Evolutionary conservation across 2,329 filamentous ascomycete species (phyloP).

Genomic region (Colletotrichum sp.): DNA sequence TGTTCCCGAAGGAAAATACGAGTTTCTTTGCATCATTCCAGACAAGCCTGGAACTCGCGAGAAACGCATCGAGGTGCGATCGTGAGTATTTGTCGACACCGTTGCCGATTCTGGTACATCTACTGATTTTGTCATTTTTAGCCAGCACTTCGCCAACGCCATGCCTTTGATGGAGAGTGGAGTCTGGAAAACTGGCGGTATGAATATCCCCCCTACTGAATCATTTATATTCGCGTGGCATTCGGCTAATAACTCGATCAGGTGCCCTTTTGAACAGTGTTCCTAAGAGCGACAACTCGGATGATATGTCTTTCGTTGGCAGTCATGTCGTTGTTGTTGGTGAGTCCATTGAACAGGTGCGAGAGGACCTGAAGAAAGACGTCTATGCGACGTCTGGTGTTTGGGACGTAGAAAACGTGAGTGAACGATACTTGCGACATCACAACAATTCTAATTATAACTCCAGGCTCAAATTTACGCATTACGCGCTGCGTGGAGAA

Average conservation of each 20-base stretch:
- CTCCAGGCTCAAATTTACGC: not conserved
- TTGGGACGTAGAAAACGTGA: not conserved
- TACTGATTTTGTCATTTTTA: not conserved
- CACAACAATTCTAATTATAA: too few relatives aligned
- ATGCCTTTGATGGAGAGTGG: not conserved
- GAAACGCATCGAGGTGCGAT: not conserved
- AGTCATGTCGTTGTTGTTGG: not conserved
- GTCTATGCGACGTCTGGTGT: not conserved
- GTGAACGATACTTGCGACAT: not conserved
- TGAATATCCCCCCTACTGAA: not conserved
- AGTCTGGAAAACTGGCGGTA: not conserved
- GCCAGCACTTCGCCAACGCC: not conserved
- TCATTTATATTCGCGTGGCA: too few relatives aligned
- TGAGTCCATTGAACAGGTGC: not conserved
- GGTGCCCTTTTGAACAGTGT: not conserved
- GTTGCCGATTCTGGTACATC: not conserved
- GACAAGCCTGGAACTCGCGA: not conserved
- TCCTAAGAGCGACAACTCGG: not conserved
- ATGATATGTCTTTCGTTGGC: not conserved
- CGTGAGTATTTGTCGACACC: not conserved
- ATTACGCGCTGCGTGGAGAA: not conserved
- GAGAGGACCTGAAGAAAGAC: not conserved
- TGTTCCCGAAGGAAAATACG: not conserved
- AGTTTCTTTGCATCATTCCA: not conserved
- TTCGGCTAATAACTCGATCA: not conserved